Conservation (phyloP, 306 rosid genomes). For the Chamaecrista fasciculata region DNA sequence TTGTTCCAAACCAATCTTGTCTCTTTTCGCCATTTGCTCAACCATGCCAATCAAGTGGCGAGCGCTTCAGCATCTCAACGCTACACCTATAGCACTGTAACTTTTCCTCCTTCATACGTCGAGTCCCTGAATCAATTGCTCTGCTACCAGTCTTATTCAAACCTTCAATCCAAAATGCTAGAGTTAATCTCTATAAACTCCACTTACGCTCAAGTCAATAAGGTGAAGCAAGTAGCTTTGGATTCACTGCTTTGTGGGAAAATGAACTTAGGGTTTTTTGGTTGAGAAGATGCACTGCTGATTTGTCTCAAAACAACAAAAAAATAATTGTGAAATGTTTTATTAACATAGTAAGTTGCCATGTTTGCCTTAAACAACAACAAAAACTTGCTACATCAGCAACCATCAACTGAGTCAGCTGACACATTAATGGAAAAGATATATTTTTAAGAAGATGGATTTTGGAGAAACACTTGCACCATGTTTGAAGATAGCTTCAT, state of each 20-base stretch:
- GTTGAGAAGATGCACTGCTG: too few relatives aligned
- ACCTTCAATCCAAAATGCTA: constrained; percentile 44
- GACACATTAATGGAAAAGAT: too few relatives aligned
- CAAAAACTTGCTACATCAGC: too few relatives aligned
- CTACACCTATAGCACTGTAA: constrained; percentile 83
- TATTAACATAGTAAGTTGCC: too few relatives aligned
- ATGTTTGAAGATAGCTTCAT: too few relatives aligned
- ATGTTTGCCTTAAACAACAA: too few relatives aligned
- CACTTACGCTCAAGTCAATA: constrained; percentile 64
- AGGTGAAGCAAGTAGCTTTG: constrained; percentile 49
- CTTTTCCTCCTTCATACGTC: constrained; percentile 52
- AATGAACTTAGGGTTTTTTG: too few relatives aligned
- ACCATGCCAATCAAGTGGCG: constrained; percentile 96
- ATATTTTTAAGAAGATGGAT: too few relatives aligned
- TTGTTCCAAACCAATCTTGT: neutral
- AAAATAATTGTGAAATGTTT: too few relatives aligned
- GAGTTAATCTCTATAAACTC: constrained; percentile 54
- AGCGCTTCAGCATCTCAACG: constrained; percentile 93
- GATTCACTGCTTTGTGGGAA: constrained; percentile 34
- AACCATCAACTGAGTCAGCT: too few relatives aligned
- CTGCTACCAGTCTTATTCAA: constrained; percentile 19
- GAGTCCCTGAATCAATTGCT: constrained; percentile 38
- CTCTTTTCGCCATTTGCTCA: constrained; percentile 2
- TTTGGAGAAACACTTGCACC: too few relatives aligned
- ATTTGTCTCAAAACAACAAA: too few relatives aligned